Evolutionary conservation across 2,329 filamentous ascomycete species (phyloP), one percentile per base, ranked within the genome.

Genomic region (Raffaelea ambrosiae): DNA sequence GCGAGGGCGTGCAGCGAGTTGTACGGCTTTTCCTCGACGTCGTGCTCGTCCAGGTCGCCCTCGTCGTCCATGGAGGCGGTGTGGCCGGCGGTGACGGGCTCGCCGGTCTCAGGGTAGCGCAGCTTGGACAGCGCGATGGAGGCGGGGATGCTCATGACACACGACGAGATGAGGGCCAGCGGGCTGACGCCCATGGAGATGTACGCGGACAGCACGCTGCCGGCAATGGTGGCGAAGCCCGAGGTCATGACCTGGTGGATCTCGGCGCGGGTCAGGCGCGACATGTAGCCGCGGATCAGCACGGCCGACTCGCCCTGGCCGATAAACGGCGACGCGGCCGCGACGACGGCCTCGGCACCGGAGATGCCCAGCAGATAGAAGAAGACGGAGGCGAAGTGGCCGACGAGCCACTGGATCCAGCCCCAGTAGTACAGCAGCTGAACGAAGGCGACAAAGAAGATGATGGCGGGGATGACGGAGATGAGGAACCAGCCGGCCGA

Each of bases 371-470:
- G 83, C 40, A 74, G 77, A 85, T 88, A 95, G 77, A 91, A 94
- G 76, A 96, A 94, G 67, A 95, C 89, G 45, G 79, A 76, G 51
- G 90, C 88, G 58, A 93, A 87, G 66, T 95, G 95, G 56, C 74
- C 72, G 60, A 95, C 80, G 66, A 90, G 88, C 89, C 90, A 95
- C 67, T 95, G 89, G 46, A 95, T 70, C 53, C 89, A 73, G 3
- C 85, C 86, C 57, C 82, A 74, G 71, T 90, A 85, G 71, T 87
- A 94, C 40, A 94, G 67, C 14, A 95, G 78, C 66, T 94, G 86
- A 22, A 95, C 88, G n/a, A 95, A 73, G 1, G 89, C 81, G 50
- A 95, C 86, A 79, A 96, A 95, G 79, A 95, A 96, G 70, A 95
- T 88, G 66, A 96, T 94, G 58, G 90, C 83, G 0, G 90, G 88